Evolutionary conservation across 2,329 filamentous ascomycete species (phyloP).

Genomic region (Phaeophleospora eucalypticola): DNA sequence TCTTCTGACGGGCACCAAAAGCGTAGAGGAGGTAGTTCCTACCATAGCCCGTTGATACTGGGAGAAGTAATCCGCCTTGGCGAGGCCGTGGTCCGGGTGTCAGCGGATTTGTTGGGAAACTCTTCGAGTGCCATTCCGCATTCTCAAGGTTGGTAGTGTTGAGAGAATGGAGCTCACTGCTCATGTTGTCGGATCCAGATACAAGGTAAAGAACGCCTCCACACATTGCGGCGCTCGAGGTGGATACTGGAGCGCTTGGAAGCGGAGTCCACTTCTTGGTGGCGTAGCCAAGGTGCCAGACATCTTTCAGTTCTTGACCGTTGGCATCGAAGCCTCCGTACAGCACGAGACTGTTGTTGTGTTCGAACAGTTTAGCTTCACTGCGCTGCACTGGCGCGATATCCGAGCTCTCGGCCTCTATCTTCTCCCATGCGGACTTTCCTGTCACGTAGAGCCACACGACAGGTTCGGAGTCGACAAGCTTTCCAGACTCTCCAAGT

Average conservation of each 20-base stretch:
- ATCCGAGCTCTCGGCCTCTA: slow-evolving; percentile 23
- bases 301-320: slow-evolving; percentile 26
- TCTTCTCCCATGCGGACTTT: slow-evolving; percentile 28
- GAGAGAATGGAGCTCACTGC: slow-evolving; percentile 29
- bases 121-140: slow-evolving; percentile 38
- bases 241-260: slow-evolving; percentile 28
- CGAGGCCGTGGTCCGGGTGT: slow-evolving; percentile 41
- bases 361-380: slow-evolving; percentile 26
- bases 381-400: slow-evolving; percentile 27
- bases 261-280: slow-evolving; percentile 26
- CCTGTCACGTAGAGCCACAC: slow-evolving; percentile 41
- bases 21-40: slow-evolving; percentile 44
- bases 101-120: slow-evolving; percentile 42
- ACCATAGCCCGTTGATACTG: slow-evolving; percentile 42
- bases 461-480: slow-evolving; percentile 34
- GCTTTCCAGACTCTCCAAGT: slow-evolving; percentile 27
- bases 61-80: slow-evolving; percentile 37
- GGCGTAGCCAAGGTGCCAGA: slow-evolving; percentile 30
- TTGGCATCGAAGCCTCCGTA: slow-evolving; percentile 26
- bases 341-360: slow-evolving; percentile 29
- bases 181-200: slow-evolving; percentile 31
- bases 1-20: slow-evolving; percentile 32
- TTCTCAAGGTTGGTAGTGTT: slow-evolving; percentile 20
- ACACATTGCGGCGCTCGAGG: slow-evolving; percentile 34
- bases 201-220: slow-evolving; percentile 40